Percentiles rank a stretch among this genome's conserved stretches.
phyloP scores from a whole-genome alignment of 2,329 filamentous ascomycete species.

The Xylariaceae sp. region DNA sequence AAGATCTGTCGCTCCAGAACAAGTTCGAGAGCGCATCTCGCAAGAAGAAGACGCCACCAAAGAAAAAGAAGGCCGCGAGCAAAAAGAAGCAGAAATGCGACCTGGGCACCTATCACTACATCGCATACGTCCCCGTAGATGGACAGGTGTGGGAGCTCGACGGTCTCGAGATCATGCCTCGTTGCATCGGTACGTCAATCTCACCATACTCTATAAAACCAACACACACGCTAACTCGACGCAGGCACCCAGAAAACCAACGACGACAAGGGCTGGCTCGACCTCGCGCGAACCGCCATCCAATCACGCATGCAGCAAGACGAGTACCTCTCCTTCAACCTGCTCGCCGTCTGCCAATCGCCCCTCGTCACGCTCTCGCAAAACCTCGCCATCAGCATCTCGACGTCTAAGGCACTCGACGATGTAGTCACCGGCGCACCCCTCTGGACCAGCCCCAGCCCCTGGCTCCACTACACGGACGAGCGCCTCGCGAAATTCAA shows the following conservation, averaged over 20 bases:
- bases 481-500: slow-evolving; percentile 17
- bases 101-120: slow-evolving; percentile 76
- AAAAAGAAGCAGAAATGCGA: slow-evolving; percentile 39
- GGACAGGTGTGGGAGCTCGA: slow-evolving; percentile 83
- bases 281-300: slow-evolving; percentile 59
- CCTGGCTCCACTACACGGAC: slow-evolving; percentile 17
- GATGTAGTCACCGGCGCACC: slow-evolving; percentile 35
- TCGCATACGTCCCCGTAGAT: slow-evolving; percentile 77
- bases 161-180: slow-evolving; percentile 69
- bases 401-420: slow-evolving; percentile 37
- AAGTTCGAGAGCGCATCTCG: slow-evolving; percentile 42
- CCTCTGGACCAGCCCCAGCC: slow-evolving; percentile 36
- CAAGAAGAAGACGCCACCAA: slow-evolving; percentile 25
- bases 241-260: slow-evolving; percentile 35
- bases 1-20: slow-evolving; percentile 60
- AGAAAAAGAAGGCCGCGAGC: slow-evolving; percentile 23
- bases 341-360: slow-evolving; percentile 68
- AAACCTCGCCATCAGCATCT: slow-evolving; percentile 41
- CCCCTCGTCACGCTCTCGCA: slow-evolving; percentile 49
- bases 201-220: slow-evolving; percentile 3
- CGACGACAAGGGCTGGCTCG: slow-evolving; percentile 57
- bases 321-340: slow-evolving; percentile 65
- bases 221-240: slow-evolving; percentile 14
- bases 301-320: slow-evolving; percentile 62
- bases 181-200: slow-evolving; percentile 49